phyloP scores from a whole-genome alignment of 169 alveolate species.

The Plasmodium billcollinsi region DNA sequence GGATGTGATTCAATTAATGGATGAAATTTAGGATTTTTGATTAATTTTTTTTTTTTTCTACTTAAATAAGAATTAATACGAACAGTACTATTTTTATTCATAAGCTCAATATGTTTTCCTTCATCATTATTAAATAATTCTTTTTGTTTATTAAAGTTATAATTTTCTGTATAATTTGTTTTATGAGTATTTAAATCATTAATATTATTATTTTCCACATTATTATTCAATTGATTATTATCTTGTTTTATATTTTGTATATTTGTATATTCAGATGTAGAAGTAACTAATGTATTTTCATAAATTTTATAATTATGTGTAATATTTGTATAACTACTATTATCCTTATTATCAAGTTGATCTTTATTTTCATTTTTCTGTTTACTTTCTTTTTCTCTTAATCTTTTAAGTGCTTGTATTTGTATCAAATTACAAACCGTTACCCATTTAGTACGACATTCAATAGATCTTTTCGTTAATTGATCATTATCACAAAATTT shows the following conservation, averaged over 20 bases:
- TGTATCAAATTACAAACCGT: conserved; percentile 80
- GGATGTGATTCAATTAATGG: conserved; percentile 26
- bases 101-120: not conserved
- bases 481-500: conserved; percentile 81
- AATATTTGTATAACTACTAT: not conserved
- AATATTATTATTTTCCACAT: not conserved
- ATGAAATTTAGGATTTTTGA: conserved; percentile 63
- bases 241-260: not conserved
- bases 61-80: conserved; percentile 41
- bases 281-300: not conserved
- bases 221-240: not conserved
- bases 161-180: not conserved
- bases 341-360: not conserved
- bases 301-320: not conserved
- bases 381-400: conserved; percentile 34
- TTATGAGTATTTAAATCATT: not conserved
- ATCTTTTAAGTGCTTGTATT: conserved; percentile 78
- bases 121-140: not conserved
- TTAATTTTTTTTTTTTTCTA: conserved; percentile 69
- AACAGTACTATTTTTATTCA: not conserved
- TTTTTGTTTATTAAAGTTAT: too few relatives aligned
- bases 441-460: conserved; percentile 78
- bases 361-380: not conserved
- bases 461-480: conserved; percentile 78
- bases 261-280: not conserved